A percentile compares a stretch with the other conserved stretches of the same genome.
Evolutionary conservation across 257 asterid genomes (phyloP).

Genomic region (Solanum microdontum): DNA sequence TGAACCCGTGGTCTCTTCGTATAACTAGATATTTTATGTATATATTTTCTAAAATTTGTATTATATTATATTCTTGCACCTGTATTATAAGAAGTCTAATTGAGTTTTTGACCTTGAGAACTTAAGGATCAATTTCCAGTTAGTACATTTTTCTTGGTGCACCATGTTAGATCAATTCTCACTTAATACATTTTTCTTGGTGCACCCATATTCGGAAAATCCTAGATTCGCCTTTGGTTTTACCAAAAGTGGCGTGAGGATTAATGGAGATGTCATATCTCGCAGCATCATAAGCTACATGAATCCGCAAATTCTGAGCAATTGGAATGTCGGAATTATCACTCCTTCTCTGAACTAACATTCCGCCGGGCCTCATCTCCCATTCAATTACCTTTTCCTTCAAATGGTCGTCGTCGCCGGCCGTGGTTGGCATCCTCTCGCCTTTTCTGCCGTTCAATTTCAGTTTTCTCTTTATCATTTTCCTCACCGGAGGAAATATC

Average conservation of each 20-base stretch:
- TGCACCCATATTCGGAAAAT: too few species aligned
- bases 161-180: too few species aligned
- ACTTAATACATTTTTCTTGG: too few species aligned
- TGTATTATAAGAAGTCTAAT: too few species aligned
- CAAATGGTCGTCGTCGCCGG: conserved; percentile 15
- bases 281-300: conserved; percentile 33
- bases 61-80: too few species aligned
- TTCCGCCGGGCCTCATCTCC: conserved; percentile 68
- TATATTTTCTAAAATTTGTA: too few species aligned
- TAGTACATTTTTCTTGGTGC: too few species aligned
- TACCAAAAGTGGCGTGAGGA: conserved; percentile 53
- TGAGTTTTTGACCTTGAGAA: too few species aligned
- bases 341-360: conserved; percentile 58
- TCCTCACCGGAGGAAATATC: background rate
- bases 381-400: conserved; percentile 36
- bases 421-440: background rate
- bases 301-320: conserved; percentile 26
- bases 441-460: conserved; percentile 15
- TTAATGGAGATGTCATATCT: conserved; percentile 37
- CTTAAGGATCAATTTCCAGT: too few species aligned
- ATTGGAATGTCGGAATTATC: conserved; percentile 8
- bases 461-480: conserved; percentile 29
- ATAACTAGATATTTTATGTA: too few species aligned
- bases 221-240: too few species aligned
- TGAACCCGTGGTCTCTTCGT: too few species aligned